Base-by-base conservation (phyloP, 164 flowering plant genomes). In the Macadamia integrifolia region DNA sequence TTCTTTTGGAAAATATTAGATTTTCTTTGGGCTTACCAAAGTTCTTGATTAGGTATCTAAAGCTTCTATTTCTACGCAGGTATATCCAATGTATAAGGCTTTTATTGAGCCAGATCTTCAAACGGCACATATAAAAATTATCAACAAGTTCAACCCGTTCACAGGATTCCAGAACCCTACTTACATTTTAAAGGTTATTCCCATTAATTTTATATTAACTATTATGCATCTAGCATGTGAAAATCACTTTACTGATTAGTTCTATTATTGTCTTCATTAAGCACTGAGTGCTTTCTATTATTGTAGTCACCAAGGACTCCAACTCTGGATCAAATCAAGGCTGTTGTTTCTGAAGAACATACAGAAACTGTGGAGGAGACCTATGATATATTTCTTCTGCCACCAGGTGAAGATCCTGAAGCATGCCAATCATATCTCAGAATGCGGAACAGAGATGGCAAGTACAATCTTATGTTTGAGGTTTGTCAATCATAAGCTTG, bases 391-490 rank as follows among this genome's bases (percentile, higher is more conserved):
- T 94, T 81, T 82, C 97, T 94, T 77, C 80, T 94, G 48, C 98
- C 98, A 17, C 99, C 97, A 43, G 98, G 97, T 74, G 98, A 92
- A 87, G 97, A 94, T 84, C 92, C 98, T 61, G 97, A 94, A 81
- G 82, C 93, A 31, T 94, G 99, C 80, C 97, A 94, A 75, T 94
- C 99, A 63, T 92, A 94, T 81, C 69, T 94, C 72, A 81, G 99
- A 80, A 92, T 94, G 99, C 80, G 96, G 59, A 92, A 94, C 64
- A 88, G 82, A 71, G 99, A 94, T 74, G 99, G 99, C 69, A 94
- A 92, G 77, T 94, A 94, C 80, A 90, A 82, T 79, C 99, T 95
- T 61, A 95, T 95, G 98, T 95, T 95, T 85, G 97, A 92, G 98
- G 98, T 95, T 68, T 71, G 82, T 52, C 44, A 55, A 28, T 60